Evolutionary conservation across 2,329 filamentous ascomycete genomes (phyloP).

Genomic region (Pseudogymnoascus sp.): DNA sequence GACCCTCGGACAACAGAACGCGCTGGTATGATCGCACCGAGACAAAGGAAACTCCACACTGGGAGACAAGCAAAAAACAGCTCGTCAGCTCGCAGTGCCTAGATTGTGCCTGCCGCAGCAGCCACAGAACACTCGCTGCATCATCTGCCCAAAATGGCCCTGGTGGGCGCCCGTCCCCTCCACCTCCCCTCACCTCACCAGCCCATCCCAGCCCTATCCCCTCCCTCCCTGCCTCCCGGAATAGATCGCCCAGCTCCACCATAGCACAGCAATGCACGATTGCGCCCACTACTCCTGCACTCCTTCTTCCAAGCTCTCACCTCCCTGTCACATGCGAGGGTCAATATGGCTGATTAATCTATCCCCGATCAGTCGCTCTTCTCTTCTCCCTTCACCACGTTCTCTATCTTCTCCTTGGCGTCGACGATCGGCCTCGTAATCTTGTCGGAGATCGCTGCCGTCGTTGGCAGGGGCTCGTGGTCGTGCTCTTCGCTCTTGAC

Average conservation of each 20-base stretch:
- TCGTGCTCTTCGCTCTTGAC: slow-evolving; percentile 45
- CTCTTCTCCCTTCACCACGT: background rate
- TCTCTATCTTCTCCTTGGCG: slow-evolving; percentile 1
- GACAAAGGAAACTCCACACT: background rate
- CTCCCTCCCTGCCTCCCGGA: background rate
- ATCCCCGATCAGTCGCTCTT: background rate
- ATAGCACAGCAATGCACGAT: background rate
- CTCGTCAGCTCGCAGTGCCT: slow-evolving; percentile 1
- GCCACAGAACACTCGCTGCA: background rate
- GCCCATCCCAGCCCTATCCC: background rate
- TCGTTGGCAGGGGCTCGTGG: background rate
- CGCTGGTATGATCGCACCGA: slow-evolving; percentile 2
- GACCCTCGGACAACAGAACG: slow-evolving; percentile 2
- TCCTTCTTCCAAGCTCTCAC: background rate
- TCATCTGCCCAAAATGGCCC: background rate
- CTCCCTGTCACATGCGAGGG: background rate
- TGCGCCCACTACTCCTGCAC: background rate
- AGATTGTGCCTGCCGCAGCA: slow-evolving; percentile 5
- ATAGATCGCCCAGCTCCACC: slow-evolving; percentile 1
- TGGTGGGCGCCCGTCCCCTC: background rate
- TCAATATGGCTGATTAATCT: background rate
- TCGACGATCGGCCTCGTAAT: background rate
- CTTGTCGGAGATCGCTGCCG: background rate
- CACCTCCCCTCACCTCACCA: background rate
- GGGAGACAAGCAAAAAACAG: background rate